A percentile compares a stretch with the other conserved stretches of the same genome.
Conservation (phyloP, 805 yeast genomes). For the Saturnispora gosingensis region DNA sequence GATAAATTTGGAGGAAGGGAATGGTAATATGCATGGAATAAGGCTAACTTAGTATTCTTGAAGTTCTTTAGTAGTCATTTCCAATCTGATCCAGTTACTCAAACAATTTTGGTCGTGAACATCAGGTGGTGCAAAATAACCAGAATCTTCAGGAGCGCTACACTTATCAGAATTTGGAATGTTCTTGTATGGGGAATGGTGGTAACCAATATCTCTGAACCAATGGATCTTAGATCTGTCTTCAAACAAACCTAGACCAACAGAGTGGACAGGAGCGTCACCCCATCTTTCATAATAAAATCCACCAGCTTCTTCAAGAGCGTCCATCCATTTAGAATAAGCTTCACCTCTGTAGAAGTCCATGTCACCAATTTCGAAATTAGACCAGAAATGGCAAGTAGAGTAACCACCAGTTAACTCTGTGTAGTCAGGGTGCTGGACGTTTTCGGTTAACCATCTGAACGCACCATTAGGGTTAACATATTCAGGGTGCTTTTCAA, state of each 20-base stretch:
- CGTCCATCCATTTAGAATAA: constrained; percentile 56
- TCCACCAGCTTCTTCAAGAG: constrained; percentile 65
- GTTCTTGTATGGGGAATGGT: constrained; percentile 63
- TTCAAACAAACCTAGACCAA: constrained; percentile 66
- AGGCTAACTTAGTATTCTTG: constrained; percentile 20
- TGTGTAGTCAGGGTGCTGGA: constrained; percentile 40
- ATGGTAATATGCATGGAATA: background rate
- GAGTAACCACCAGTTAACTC: constrained; percentile 37
- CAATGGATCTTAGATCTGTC: constrained; percentile 68
- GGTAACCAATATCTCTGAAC: constrained; percentile 79
- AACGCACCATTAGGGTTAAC: constrained; percentile 49
- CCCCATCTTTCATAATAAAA: constrained; percentile 92
- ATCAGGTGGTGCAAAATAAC: constrained; percentile 28
- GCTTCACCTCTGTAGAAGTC: constrained; percentile 69
- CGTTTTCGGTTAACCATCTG: constrained; percentile 44
- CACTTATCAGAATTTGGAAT: constrained; percentile 65
- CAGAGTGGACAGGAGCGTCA: constrained; percentile 82
- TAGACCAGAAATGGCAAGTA: constrained; percentile 81
- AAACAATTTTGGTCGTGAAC: constrained; percentile 28
- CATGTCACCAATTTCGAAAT: constrained; percentile 78
- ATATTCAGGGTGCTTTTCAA: constrained; percentile 51
- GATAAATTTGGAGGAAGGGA: background rate
- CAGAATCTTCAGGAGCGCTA: constrained; percentile 25
- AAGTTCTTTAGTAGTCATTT: constrained; percentile 28
- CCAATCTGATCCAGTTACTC: constrained; percentile 30